Evolutionary conservation across 2,329 filamentous ascomycete genomes (phyloP).

Genomic region (Pochonia chlamydosporia): DNA sequence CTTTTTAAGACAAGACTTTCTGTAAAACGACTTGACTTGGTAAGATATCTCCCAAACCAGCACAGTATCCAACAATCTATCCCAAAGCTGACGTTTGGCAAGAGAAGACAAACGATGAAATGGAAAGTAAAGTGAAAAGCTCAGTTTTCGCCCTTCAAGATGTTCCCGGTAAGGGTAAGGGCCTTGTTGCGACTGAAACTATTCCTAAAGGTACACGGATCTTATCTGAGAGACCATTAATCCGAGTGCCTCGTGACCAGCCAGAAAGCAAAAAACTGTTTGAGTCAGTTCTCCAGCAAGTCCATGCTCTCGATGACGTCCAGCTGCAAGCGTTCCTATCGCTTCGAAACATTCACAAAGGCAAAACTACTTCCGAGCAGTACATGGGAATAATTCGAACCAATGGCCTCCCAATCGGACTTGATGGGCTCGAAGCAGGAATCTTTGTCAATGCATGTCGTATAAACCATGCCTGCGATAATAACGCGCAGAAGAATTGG

Average conservation of each 20-base stretch:
- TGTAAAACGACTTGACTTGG: too few relatives aligned
- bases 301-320: neutral
- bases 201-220: neutral
- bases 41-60: too few relatives aligned
- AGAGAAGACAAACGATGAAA: too few relatives aligned
- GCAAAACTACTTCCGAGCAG: rapidly evolving
- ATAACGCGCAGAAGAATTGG: neutral
- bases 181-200: neutral
- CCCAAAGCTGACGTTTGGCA: too few relatives aligned
- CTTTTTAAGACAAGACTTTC: too few relatives aligned
- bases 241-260: neutral
- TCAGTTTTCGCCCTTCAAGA: too few relatives aligned
- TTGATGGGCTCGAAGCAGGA: neutral
- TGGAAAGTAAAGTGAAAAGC: too few relatives aligned
- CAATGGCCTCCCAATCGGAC: neutral
- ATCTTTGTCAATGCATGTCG: neutral
- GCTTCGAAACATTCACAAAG: neutral
- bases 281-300: neutral
- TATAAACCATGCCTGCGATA: neutral
- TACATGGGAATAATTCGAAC: neutral
- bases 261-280: neutral
- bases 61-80: too few relatives aligned
- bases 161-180: neutral
- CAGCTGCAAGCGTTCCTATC: neutral
- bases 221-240: neutral